Percentiles rank a stretch among this genome's conserved stretches.
These are phyloP conservation scores for Astrephomene gubernaculifera DNA, from an alignment of 139 green algal species.

Conservation along the genomic window DNA sequence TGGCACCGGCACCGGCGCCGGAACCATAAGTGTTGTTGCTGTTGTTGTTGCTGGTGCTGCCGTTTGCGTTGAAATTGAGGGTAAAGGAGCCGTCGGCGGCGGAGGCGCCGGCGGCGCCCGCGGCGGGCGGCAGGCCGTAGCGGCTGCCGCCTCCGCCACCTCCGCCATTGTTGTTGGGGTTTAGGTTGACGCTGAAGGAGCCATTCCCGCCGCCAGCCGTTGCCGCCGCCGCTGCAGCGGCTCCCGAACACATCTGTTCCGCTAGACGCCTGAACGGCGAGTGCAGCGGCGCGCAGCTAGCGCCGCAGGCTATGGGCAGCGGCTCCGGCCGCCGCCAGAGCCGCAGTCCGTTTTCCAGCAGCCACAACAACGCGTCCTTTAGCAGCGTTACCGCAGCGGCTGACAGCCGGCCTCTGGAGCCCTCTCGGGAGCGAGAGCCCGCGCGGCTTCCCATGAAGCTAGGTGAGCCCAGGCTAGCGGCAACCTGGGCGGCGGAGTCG, in stretches of 20 bases:
- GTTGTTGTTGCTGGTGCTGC: no score
- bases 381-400: not conserved
- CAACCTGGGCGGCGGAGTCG: no score
- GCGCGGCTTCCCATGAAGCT: no score
- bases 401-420: not conserved
- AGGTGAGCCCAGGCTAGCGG: no score
- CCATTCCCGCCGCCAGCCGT: not conserved
- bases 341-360: not conserved
- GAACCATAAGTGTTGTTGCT: no score
- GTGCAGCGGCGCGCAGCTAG: not conserved
- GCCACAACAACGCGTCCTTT: not conserved
- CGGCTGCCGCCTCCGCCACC: no score
- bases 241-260: slow-evolving; percentile 9
- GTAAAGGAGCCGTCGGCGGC: not conserved
- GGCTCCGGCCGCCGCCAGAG: not conserved
- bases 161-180: no score
- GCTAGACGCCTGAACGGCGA: not conserved
- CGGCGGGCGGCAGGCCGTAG: not conserved
- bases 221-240: not conserved
- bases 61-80: no score
- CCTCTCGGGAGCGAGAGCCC: no score
- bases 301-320: not conserved
- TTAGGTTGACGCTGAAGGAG: no score
- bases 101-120: not conserved
- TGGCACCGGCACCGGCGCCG: not conserved